Percentiles rank a stretch among this genome's conserved stretches.
Conservation (phyloP, 2,329 filamentous ascomycete genomes). For the Pseudogymnoascus verrucosus region DNA sequence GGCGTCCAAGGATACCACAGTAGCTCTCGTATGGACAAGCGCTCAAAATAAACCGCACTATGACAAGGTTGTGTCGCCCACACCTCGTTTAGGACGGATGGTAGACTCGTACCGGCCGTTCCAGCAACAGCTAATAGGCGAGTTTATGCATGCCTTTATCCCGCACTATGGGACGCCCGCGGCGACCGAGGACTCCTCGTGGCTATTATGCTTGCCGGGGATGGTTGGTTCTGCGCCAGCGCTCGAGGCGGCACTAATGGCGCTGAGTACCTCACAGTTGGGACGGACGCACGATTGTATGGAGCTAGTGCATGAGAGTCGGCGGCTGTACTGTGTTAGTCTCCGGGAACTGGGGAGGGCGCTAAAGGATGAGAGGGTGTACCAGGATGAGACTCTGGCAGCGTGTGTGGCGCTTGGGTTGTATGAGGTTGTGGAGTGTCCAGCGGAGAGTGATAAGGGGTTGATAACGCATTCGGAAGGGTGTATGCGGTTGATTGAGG, state of each 20-base stretch:
- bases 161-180: conserved; percentile 12
- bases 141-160: conserved; percentile 22
- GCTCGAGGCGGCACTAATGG: conserved; percentile 25
- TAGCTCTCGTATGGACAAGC: not conserved
- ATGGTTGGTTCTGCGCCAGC: conserved; percentile 22
- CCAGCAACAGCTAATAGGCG: conserved; percentile 25
- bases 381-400: conserved; percentile 30
- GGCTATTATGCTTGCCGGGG: conserved; percentile 24
- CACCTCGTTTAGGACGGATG: not conserved
- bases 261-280: conserved; percentile 24
- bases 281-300: conserved; percentile 23
- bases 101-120: conserved; percentile 3
- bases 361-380: conserved; percentile 27
- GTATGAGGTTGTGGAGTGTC: conserved; percentile 32
- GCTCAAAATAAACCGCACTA: not conserved
- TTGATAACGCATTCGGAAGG: conserved; percentile 29
- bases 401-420: conserved; percentile 30
- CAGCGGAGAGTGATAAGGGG: conserved; percentile 22
- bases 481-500: conserved; percentile 26
- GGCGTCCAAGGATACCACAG: not conserved
- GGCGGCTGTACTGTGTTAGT: conserved; percentile 28
- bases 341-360: conserved; percentile 31
- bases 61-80: not conserved
- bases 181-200: conserved; percentile 16
- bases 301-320: conserved; percentile 25